Conservation (phyloP, 2,329 filamentous ascomycete genomes). For the Chrysosporium queenslandicum region DNA sequence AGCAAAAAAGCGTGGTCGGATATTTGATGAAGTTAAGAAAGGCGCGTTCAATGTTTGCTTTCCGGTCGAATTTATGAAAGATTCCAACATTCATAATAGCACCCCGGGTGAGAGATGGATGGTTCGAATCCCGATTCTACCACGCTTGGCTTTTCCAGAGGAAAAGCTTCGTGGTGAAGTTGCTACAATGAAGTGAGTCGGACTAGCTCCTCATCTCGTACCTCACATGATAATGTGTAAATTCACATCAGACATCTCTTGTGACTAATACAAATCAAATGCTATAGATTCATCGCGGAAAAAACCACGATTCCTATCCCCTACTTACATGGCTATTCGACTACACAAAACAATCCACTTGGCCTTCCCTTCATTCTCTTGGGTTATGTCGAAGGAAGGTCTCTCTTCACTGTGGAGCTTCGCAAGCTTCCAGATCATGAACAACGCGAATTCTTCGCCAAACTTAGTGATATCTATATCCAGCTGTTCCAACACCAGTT, state of each 20-base stretch:
- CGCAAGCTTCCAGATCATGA: not conserved
- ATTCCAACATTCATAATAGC: not conserved
- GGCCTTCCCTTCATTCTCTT: slow-evolving; percentile 11
- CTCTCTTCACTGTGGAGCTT: not conserved
- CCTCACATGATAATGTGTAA: not conserved
- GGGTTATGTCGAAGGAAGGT: slow-evolving; percentile 9
- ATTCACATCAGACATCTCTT: not conserved
- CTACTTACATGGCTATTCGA: slow-evolving; percentile 8
- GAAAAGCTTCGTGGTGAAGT: slow-evolving; percentile 7
- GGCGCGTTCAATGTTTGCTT: slow-evolving; percentile 14
- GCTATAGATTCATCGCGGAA: slow-evolving; percentile 15
- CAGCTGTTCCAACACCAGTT: slow-evolving; percentile 11
- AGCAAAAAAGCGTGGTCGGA: slow-evolving; percentile 7
- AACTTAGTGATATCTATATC: slow-evolving; percentile 11
- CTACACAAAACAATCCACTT: slow-evolving; percentile 8
- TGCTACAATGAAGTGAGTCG: not conserved
- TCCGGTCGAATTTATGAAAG: slow-evolving; percentile 8
- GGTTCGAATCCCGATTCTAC: slow-evolving; percentile 12
- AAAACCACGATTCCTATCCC: slow-evolving; percentile 20
- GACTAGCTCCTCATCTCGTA: not conserved
- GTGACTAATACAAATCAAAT: too few relatives aligned
- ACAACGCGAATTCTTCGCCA: not conserved
- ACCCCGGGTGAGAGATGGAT: slow-evolving; percentile 5
- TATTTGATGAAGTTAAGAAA: slow-evolving; percentile 10
- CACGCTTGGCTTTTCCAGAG: slow-evolving; percentile 8